Conservation (phyloP, 331 rosid species). For the Telfairia occidentalis region DNA sequence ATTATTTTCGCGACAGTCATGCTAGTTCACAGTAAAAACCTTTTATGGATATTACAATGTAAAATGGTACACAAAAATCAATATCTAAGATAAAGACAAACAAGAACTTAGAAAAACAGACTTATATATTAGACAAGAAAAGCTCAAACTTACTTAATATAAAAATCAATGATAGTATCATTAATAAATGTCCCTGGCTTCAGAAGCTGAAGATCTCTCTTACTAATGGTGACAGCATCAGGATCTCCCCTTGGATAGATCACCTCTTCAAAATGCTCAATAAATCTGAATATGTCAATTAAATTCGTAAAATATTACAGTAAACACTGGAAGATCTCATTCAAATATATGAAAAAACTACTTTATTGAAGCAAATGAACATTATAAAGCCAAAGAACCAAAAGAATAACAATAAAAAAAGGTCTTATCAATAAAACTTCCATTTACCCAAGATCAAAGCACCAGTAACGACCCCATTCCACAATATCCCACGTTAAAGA, state of each 20-base stretch:
- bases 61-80: not conserved
- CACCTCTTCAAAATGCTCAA: constrained; percentile 64
- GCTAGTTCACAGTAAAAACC: not conserved
- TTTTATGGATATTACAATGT: not conserved
- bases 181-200: constrained; percentile 74
- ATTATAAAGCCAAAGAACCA: not conserved
- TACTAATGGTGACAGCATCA: constrained; percentile 77
- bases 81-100: not conserved
- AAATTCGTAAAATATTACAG: not conserved
- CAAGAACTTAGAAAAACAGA: not conserved
- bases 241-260: constrained; percentile 78
- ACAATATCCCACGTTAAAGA: not conserved
- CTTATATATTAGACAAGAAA: not conserved
- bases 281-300: constrained; percentile 43
- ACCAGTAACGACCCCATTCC: not conserved
- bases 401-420: not conserved
- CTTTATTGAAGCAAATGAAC: not conserved
- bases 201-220: constrained; percentile 85
- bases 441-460: not conserved
- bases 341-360: not conserved
- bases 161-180: constrained; percentile 84
- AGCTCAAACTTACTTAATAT: constrained; percentile 59
- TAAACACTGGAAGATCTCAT: constrained; percentile 9
- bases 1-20: not conserved
- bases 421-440: not conserved